Conservation (phyloP, 768 basidiomycete genomes). For the Rhizopogon salebrosus region DNA sequence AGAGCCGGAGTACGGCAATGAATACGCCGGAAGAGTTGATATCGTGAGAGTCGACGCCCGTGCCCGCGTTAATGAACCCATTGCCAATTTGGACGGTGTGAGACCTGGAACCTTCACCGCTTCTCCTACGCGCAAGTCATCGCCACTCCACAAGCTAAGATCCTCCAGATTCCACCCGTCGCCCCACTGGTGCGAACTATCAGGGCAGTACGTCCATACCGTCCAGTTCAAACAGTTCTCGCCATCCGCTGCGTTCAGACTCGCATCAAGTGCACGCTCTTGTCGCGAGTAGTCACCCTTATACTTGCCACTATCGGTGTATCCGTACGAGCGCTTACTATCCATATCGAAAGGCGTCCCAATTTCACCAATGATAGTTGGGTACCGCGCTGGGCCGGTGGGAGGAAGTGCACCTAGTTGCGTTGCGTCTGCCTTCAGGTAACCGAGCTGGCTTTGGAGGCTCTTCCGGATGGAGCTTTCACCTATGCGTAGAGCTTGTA, state of each 20-base stretch:
- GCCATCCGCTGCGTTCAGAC: constrained; percentile 74
- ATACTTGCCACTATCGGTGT: constrained; percentile 57
- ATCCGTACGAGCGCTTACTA: constrained; percentile 77
- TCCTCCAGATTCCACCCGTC: constrained; percentile 98
- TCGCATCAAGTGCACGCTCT: constrained; percentile 84
- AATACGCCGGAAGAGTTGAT: constrained; percentile 14
- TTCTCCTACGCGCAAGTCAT: constrained; percentile 46
- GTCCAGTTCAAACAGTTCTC: constrained; percentile 72
- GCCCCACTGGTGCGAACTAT: constrained; percentile 83
- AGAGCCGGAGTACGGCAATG: constrained; percentile 11
- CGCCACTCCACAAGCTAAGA: constrained; percentile 78
- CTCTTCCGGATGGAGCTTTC: constrained; percentile 75
- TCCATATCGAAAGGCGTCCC: constrained; percentile 97
- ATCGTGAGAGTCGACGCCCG: constrained; percentile 14
- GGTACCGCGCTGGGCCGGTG: constrained; percentile 38
- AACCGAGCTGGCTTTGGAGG: constrained; percentile 76
- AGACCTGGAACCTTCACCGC: background rate
- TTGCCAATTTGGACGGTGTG: background rate
- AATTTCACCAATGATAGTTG: constrained; percentile 93
- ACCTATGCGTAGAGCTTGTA: constrained; percentile 80
- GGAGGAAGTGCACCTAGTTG: constrained; percentile 42
- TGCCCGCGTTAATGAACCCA: constrained; percentile 8
- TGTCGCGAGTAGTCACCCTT: constrained; percentile 75
- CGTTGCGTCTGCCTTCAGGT: constrained; percentile 68
- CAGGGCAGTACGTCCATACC: constrained; percentile 84